Evolutionary conservation across 257 asterid genomes (phyloP).

Genomic region (Capsicum pubescens): DNA sequence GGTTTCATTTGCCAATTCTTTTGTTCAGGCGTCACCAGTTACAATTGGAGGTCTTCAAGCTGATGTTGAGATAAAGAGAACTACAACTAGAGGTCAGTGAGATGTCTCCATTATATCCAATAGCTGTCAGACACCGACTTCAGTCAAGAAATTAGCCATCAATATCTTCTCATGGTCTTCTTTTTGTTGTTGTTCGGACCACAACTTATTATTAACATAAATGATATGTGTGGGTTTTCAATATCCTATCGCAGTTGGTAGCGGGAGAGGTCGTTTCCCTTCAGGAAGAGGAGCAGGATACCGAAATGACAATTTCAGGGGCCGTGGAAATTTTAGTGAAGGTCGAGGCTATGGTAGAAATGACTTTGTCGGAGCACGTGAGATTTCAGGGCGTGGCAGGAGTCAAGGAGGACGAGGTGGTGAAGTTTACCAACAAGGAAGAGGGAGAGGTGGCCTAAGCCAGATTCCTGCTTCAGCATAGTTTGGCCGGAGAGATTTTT

Average conservation of each 20-base stretch:
- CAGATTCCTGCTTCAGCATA: slow-evolving; percentile 26
- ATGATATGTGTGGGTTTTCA: neutral
- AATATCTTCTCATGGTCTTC: neutral
- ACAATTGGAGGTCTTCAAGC: slow-evolving; percentile 67
- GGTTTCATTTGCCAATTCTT: neutral
- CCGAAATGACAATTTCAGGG: slow-evolving; percentile 60
- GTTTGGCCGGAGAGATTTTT: neutral
- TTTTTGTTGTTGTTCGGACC: neutral
- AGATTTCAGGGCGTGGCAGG: slow-evolving; percentile 34
- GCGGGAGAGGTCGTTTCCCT: slow-evolving; percentile 65
- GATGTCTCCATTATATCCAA: neutral
- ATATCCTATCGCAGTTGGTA: slow-evolving; percentile 54
- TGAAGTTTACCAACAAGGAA: slow-evolving; percentile 29
- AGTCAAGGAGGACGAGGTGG: slow-evolving; percentile 34
- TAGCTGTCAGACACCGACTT: neutral
- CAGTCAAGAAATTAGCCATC: neutral
- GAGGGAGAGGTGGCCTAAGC: slow-evolving; percentile 33
- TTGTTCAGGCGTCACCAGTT: slow-evolving; percentile 71
- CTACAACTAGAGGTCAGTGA: slow-evolving; percentile 71
- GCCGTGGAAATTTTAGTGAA: slow-evolving; percentile 57
- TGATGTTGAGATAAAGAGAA: slow-evolving; percentile 74
- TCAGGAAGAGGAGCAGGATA: slow-evolving; percentile 59
- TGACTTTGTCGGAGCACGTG: slow-evolving; percentile 57
- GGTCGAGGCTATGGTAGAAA: slow-evolving; percentile 58
- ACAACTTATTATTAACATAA: neutral